Base-by-base conservation (phyloP, 129 eudicot species). In the Flaveria sonorensis region DNA sequence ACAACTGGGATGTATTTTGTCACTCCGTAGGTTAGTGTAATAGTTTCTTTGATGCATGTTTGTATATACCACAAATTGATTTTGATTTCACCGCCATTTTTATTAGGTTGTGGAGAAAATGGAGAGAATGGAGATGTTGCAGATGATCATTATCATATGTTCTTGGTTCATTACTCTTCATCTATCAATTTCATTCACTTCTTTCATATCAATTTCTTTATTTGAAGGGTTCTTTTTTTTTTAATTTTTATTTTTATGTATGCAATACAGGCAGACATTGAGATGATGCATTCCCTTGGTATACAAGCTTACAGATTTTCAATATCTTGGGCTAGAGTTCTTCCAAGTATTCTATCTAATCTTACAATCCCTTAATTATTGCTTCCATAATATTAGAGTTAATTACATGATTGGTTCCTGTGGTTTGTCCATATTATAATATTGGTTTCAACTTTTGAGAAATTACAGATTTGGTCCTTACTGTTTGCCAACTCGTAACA, bases 251-350 rank as follows among this genome's bases (percentile, higher is more conserved):
- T 42, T 21, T 52, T 24, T 24, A 48, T 42, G 12, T 60, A 64
- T 65, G 14, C 47, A 52, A 60, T 50, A 43, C 84, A 93, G 98
- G 82, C 84, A 76, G 96, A 93, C 73, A 90, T 88, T 73, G 92
- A 90, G 79, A 70, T 83, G 71, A 55, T 90, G 83, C 82, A 81
- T 48, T 80, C 86, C 30, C 89, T 93, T 78, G 93, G 96, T 26
- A 75, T 93, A 6, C 57, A 88, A 79, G 86, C 91, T 3, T 90
- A 88, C 75, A 66, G 96, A 14, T 88, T 93, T 74, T 93, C 97
- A 18, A 84, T 93, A 70, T 87, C 98, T 46, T 90, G 97, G 96
- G 42, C 92, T 71, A 88, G 98, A 83, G 15, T 90, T 86, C 89
- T 90, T 32, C 98, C 97, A 15, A 79, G 60, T 53, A 53, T 53